phyloP scores from a whole-genome alignment of 2,329 filamentous ascomycete species.

The Colletotrichum sp. region DNA sequence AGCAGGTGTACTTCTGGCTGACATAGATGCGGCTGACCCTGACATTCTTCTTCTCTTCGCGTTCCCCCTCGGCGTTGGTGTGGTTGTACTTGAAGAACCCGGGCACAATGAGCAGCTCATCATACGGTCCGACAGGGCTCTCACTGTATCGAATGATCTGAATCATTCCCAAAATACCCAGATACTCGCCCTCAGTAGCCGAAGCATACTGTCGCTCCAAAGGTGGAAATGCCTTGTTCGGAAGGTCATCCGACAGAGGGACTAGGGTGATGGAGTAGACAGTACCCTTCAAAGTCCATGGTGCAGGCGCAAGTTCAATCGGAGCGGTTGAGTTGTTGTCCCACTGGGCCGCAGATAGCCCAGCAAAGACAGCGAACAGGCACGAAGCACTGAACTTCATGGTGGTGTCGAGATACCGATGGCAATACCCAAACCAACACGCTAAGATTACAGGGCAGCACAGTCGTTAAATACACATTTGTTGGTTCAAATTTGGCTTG shows the following conservation, averaged over 20 bases:
- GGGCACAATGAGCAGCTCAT: conserved; percentile 54
- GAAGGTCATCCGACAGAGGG: neutral
- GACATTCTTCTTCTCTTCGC: conserved; percentile 34
- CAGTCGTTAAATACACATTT: neutral
- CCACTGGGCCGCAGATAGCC: neutral
- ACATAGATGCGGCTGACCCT: conserved; percentile 59
- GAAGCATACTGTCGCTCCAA: neutral
- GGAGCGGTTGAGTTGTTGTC: conserved; percentile 13
- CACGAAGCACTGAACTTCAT: neutral
- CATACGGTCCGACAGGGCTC: conserved; percentile 57
- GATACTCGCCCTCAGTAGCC: conserved; percentile 33
- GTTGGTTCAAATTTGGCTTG: neutral
- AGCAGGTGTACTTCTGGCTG: conserved; percentile 54
- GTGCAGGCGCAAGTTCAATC: conserved; percentile 15
- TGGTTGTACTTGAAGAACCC: conserved; percentile 47
- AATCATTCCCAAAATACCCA: conserved; percentile 51
- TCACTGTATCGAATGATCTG: conserved; percentile 56
- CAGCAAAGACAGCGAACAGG: neutral
- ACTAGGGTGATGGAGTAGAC: conserved; percentile 20
- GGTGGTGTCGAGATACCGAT: neutral
- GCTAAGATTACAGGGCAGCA: neutral
- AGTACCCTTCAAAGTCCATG: conserved; percentile 24
- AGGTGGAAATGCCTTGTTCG: conserved; percentile 12
- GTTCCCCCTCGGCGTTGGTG: conserved; percentile 27
- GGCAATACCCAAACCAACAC: neutral